Percentiles rank a stretch among this genome's conserved stretches.
Evolutionary conservation across 148 eudicot species (phyloP).

Genomic region (Fagopyrum esculentum): DNA sequence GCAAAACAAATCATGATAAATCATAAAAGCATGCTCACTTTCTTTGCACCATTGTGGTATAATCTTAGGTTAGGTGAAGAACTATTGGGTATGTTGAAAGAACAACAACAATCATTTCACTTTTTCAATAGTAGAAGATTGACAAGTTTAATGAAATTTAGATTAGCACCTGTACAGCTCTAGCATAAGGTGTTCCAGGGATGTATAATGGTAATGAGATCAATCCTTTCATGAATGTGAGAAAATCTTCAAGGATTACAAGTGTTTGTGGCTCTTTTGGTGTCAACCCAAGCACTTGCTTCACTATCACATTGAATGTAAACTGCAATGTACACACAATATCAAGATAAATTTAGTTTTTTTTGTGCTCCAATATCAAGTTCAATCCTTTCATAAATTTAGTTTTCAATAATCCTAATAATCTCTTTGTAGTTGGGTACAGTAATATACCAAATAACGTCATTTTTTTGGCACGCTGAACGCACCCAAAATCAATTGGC

Average conservation of each 20-base stretch:
- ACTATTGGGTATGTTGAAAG: not conserved
- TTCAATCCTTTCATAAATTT: no score
- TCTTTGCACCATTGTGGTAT: not conserved
- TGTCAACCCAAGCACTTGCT: slow-evolving; percentile 53
- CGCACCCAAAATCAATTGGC: no score
- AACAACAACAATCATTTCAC: not conserved
- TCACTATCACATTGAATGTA: slow-evolving; percentile 62
- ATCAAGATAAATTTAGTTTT: not conserved
- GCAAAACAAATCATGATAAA: not conserved
- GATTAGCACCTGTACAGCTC: slow-evolving; percentile 47
- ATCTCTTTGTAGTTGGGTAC: no score
- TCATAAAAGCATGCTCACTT: slow-evolving; percentile 8
- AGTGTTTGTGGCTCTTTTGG: slow-evolving; percentile 42
- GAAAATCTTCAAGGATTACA: slow-evolving; percentile 48
- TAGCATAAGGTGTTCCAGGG: slow-evolving; percentile 65
- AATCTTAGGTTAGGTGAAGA: not conserved
- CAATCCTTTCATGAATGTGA: slow-evolving; percentile 53
- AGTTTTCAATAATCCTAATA: no score
- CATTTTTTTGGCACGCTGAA: no score
- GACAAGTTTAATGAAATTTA: not conserved
- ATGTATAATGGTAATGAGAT: slow-evolving; percentile 52
- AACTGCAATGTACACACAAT: slow-evolving; percentile 26
- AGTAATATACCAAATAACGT: no score
- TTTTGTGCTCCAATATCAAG: not conserved
- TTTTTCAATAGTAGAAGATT: no score